Conservation (phyloP, 164 flowering plant genomes). For the Malania oleifera region DNA sequence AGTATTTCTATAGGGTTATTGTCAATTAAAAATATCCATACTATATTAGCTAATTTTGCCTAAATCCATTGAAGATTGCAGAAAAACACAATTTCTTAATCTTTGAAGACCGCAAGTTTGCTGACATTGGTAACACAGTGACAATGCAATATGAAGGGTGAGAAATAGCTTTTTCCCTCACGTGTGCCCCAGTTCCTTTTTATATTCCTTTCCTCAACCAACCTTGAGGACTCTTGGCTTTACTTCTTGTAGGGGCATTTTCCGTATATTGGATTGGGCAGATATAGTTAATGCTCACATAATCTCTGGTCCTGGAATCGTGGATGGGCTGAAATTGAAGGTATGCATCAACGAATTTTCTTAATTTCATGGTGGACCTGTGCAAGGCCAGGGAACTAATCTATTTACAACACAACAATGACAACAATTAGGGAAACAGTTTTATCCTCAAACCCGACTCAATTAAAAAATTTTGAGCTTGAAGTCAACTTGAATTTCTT, state of each 20-base stretch:
- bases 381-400: neutral
- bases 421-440: too few species aligned
- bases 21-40: neutral
- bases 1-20: too few species aligned
- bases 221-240: neutral
- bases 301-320: constrained; percentile 93
- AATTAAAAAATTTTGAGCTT: too few species aligned
- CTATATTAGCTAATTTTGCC: constrained; percentile 11
- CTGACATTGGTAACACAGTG: constrained; percentile 96
- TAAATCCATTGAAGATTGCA: constrained; percentile 59
- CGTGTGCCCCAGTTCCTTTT: constrained; percentile 2
- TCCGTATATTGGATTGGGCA: constrained; percentile 90
- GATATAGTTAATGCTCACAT: constrained; percentile 94
- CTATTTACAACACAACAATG: neutral
- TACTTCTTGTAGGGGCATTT: constrained; percentile 64
- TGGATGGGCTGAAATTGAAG: constrained; percentile 91
- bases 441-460: too few species aligned
- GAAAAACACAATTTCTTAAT: constrained; percentile 85
- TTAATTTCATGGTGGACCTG: neutral
- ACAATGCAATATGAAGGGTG: constrained; percentile 99
- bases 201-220: neutral
- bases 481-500: too few species aligned
- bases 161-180: constrained; percentile 13
- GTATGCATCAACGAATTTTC: constrained; percentile 22
- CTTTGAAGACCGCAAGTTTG: constrained; percentile 98